Evolutionary conservation across 176 grass and related monocot species (phyloP), one percentile per base, ranked within the genome.

Genomic region (Carex myosuroides): DNA sequence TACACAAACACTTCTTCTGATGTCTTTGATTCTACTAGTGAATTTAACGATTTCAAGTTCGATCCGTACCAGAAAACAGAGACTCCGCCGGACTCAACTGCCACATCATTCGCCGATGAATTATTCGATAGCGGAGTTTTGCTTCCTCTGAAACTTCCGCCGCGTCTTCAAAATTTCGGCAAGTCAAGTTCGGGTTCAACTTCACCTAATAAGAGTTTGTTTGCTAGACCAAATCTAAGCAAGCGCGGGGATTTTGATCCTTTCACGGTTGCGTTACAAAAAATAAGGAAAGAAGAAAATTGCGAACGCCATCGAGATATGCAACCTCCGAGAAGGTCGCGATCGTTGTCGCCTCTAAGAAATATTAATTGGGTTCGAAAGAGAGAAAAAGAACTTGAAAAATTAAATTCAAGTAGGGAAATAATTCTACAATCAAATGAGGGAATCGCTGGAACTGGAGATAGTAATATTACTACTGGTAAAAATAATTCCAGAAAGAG

Each of bases 211-310:
- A 66, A 13, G 69, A 84, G 70, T 44, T 60, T 59, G 6, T 84
- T 88, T 66, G 60, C 48, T 17, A 64, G 81, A 54, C 18, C 18
- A 33, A 59, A 80, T 32, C 13, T 26, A 10, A 32, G 30, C 61
- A 88, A 88, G 80, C 13, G 44, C 39, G 52, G 41, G 17, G 80
- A 79, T 17, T 53, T 56, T 35, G 86, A 88, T 84, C 86, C 86
- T 69, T 88, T 88, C 86, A 50, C 18, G 32, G 81, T 79, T 35
- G 86, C 86, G 9, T 21, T 84, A 76, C 79, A 84, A 58, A 88
- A 88, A 67, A 76, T 88, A 63, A 64, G 81, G 70, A 79, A 67
- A 80, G 86, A 84, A 26, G 80, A 88, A 13, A 42, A 14, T 22
- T 17, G 32, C 1, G 33, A 62, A 64, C 54, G 62, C 12, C 62